Percentiles rank a stretch among this genome's conserved stretches.
These are phyloP conservation scores for Aspergillus tanneri DNA, from an alignment of 2,329 filamentous ascomycete species.

Conservation along the genomic window DNA sequence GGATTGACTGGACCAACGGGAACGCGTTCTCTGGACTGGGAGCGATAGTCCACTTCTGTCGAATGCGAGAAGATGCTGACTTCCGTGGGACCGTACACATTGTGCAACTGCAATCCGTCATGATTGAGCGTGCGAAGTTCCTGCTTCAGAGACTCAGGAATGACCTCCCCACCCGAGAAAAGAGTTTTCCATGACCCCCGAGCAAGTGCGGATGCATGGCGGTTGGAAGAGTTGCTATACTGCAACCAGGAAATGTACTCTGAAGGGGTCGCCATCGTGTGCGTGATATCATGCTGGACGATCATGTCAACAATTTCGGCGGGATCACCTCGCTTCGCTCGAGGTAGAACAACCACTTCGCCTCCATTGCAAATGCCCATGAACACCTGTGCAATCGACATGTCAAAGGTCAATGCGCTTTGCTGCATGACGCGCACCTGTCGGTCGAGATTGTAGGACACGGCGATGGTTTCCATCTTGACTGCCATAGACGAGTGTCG, in stretches of 20 bases:
- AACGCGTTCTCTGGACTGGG: too few relatives aligned
- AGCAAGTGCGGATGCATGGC: too few relatives aligned
- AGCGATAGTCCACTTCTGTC: too few relatives aligned
- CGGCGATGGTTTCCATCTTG: constrained; percentile 1
- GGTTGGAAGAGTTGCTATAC: constrained; percentile 4
- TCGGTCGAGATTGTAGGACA: not conserved
- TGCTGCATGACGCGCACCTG: constrained; percentile 13
- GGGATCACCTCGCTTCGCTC: constrained; percentile 9
- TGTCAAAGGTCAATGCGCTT: constrained; percentile 16
- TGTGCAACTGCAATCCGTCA: too few relatives aligned
- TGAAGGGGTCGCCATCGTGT: constrained; percentile 15
- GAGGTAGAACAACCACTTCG: constrained; percentile 3
- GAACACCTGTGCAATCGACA: constrained; percentile 14
- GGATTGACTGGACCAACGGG: too few relatives aligned
- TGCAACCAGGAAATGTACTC: constrained; percentile 16
- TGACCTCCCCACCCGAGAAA: too few relatives aligned
- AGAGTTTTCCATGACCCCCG: too few relatives aligned
- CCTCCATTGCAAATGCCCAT: constrained; percentile 12
- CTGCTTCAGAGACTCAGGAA: too few relatives aligned
- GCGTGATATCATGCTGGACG: constrained; percentile 2
- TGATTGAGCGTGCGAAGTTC: too few relatives aligned
- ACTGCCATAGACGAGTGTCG: constrained; percentile 14
- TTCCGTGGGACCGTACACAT: too few relatives aligned
- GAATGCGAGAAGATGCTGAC: too few relatives aligned
- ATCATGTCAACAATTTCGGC: constrained; percentile 10